These are phyloP conservation scores for Cercospora zeina DNA, from an alignment of 2,329 filamentous ascomycete genomes.

Conservation along the genomic window DNA sequence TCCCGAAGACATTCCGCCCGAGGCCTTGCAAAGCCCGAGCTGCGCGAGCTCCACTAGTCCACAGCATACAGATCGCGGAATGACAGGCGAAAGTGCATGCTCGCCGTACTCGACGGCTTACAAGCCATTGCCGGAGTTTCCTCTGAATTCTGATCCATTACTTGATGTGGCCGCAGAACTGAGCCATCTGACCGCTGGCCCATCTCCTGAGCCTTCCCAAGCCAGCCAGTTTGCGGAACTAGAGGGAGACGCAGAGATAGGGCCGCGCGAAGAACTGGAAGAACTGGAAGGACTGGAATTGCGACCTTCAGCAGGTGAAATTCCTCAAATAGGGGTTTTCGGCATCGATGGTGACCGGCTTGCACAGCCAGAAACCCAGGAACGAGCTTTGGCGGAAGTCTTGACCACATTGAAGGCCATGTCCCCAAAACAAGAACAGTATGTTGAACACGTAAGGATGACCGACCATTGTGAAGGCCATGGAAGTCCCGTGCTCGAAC, in stretches of 20 bases:
- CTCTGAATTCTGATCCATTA: slow-evolving; percentile 6
- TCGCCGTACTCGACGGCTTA: background rate
- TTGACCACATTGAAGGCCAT: background rate
- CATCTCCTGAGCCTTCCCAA: slow-evolving; percentile 11
- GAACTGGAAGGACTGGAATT: background rate
- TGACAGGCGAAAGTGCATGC: background rate
- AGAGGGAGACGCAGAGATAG: slow-evolving; percentile 16
- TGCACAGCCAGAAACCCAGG: background rate
- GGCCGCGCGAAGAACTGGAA: background rate
- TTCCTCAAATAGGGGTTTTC: background rate
- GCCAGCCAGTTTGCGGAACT: slow-evolving; percentile 19
- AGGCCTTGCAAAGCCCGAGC: slow-evolving; percentile 2
- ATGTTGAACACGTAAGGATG: background rate
- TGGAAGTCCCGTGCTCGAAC: background rate
- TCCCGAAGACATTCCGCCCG: slow-evolving; percentile 10
- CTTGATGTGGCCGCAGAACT: slow-evolving; percentile 7
- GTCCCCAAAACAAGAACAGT: background rate
- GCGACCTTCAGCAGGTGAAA: background rate
- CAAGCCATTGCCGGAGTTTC: slow-evolving; percentile 20
- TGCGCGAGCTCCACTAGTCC: background rate
- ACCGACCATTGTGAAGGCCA: background rate
- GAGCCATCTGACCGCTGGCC: background rate
- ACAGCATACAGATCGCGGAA: background rate
- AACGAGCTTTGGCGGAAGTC: background rate
- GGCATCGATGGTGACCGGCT: background rate